Base-by-base conservation (phyloP, 2,329 filamentous ascomycete genomes). In the Cladosporium sp. region DNA sequence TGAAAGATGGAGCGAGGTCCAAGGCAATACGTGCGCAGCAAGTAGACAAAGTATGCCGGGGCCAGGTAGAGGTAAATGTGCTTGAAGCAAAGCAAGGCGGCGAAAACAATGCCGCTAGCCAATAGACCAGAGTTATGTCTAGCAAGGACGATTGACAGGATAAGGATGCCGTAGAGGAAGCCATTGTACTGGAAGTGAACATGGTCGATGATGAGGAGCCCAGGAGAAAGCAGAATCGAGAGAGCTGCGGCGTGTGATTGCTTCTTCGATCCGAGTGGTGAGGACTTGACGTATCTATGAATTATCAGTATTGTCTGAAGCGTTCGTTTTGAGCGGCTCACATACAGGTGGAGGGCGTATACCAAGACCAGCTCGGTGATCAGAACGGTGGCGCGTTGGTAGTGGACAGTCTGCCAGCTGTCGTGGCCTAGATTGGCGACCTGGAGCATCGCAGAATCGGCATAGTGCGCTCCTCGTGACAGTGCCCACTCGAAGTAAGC, bases 161-260 rank as follows among this genome's bases (percentile, higher is more conserved):
- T 86, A 60, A 99, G 83, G 52, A 98, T 82, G 44, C 95, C 95
- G 77, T 98, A 99, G 80, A 99, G 88, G 80, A 93, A 93, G 49
- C 95, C 94, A 81, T 99, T 99, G 82, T 99, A 99, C 82, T 99
- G 95, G 78, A 99, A 99, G 78, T 97, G 93, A 70, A 97, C 94
- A 78, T 99, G 95, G 76, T 99, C 95, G 78, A 99, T 98, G 76
- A 99, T 96, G 67, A 99, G 84, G 41, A 99, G 86, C 1, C 94
- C 95, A 0, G 95, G 95, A 0, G 93, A 98, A 14, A 98, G 86
- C 3, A 98, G 82, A 67, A 99, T 89, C 0, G 94, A 97, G 65
- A 98, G 84, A 28, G 93, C 93, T 57, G 91, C 92, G 28, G 91
- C 92, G 75, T 97, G 93, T 12, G 93, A 90, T 58, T 92, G 88